Conservation (phyloP, 108 stramenopile species). For the Cylindrotheca closterium region DNA sequence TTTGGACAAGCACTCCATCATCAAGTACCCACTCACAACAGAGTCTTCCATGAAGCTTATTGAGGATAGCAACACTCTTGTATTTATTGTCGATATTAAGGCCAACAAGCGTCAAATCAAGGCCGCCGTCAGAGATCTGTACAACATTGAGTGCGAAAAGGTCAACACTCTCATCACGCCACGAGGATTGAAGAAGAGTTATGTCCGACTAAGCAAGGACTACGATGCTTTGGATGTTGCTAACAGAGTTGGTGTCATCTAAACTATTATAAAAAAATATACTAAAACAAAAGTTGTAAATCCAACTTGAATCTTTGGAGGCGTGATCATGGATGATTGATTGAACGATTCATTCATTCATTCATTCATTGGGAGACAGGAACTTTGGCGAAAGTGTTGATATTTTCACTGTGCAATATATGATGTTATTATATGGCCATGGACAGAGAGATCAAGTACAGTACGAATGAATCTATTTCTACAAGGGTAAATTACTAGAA, state of each 20-base stretch:
- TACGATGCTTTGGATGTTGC: slow-evolving; percentile 99
- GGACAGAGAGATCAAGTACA: no score
- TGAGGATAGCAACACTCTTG: slow-evolving; percentile 99
- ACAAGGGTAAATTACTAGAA: no score
- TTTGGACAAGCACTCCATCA: slow-evolving; percentile 84
- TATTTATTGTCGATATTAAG: slow-evolving; percentile 98
- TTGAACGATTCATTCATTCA: no score
- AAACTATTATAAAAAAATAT: slow-evolving; percentile 29
- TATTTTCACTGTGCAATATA: no score
- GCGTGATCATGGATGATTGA: no score
- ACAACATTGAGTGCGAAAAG: slow-evolving; percentile 96
- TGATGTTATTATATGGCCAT: no score
- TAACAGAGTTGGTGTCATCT: slow-evolving; percentile 99
- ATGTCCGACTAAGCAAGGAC: slow-evolving; percentile 97
- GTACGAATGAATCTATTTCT: no score
- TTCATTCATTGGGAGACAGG: no score
- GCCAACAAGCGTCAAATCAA: slow-evolving; percentile 99
- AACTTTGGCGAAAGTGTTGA: no score
- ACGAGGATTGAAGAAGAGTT: slow-evolving; percentile 98
- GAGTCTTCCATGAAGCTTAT: slow-evolving; percentile 99
- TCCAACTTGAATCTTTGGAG: no score
- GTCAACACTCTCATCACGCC: slow-evolving; percentile 99
- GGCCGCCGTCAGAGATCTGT: slow-evolving; percentile 95
- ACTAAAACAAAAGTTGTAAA: no score
- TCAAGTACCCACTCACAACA: slow-evolving; percentile 99